Evolutionary conservation across 208 protist genomes (phyloP).

Genomic region (Leishmania gerbilli): DNA sequence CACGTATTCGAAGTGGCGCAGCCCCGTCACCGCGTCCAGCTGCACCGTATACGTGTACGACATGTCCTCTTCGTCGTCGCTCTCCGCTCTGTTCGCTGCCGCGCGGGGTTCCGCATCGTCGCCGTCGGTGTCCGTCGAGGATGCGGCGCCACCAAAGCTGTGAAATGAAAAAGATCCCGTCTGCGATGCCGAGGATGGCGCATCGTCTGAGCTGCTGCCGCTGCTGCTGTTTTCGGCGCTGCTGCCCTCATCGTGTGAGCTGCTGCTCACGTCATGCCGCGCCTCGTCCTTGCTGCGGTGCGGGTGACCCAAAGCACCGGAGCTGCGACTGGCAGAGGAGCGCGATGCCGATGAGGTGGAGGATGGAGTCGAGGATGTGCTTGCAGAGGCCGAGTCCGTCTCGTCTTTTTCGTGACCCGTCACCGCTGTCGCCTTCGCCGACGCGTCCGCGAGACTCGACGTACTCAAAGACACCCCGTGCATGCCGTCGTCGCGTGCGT

Average conservation of each 20-base stretch:
- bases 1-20: constrained; percentile 44
- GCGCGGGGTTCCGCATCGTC: background rate
- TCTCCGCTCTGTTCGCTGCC: background rate
- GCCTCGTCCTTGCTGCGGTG: background rate
- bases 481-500: background rate
- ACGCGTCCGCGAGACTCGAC: background rate
- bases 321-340: background rate
- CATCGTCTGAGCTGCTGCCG: background rate
- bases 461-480: background rate
- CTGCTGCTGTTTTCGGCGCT: background rate
- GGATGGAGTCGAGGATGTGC: background rate
- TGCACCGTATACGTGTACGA: constrained; percentile 39
- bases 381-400: background rate
- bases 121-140: background rate
- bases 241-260: background rate
- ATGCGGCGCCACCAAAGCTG: background rate
- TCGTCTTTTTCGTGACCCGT: background rate
- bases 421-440: background rate
- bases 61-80: constrained; percentile 22
- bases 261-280: background rate
- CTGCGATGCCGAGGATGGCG: background rate
- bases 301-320: background rate
- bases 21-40: constrained; percentile 27
- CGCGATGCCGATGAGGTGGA: background rate
- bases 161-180: background rate